These are phyloP conservation scores for Pestalotiopsis sp. DNA, from an alignment of 2,329 filamentous ascomycete genomes.

Conservation along the genomic window DNA sequence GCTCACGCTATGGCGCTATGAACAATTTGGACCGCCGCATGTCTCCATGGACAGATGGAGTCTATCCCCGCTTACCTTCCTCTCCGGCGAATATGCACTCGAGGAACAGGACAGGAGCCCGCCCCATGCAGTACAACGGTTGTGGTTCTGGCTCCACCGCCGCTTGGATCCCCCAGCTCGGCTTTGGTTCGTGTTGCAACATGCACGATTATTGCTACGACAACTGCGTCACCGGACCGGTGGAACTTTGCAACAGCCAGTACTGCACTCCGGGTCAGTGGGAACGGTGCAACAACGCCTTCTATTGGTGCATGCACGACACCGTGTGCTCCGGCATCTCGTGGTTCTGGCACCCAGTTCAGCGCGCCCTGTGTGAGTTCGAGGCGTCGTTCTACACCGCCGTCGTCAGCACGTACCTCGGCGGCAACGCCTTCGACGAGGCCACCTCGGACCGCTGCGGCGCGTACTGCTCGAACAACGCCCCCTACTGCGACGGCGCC, in stretches of 20 bases:
- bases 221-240: background rate
- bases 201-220: background rate
- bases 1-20: background rate
- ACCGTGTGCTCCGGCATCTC: background rate
- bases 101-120: background rate
- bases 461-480: background rate
- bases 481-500: background rate
- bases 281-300: background rate
- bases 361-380: background rate
- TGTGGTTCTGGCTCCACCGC: background rate
- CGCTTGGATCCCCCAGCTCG: background rate
- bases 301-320: background rate
- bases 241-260: background rate
- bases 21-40: background rate
- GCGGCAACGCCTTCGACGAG: background rate
- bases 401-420: background rate
- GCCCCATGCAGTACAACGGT: background rate
- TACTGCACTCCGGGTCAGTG: background rate
- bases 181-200: background rate
- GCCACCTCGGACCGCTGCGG: background rate
- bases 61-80: background rate
- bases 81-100: background rate
- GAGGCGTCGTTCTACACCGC: background rate
- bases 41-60: background rate
- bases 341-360: background rate